Percentiles rank a stretch among this genome's conserved stretches.
phyloP scores from a whole-genome alignment of 148 eudicot genomes.

The Persicaria maculosa region DNA sequence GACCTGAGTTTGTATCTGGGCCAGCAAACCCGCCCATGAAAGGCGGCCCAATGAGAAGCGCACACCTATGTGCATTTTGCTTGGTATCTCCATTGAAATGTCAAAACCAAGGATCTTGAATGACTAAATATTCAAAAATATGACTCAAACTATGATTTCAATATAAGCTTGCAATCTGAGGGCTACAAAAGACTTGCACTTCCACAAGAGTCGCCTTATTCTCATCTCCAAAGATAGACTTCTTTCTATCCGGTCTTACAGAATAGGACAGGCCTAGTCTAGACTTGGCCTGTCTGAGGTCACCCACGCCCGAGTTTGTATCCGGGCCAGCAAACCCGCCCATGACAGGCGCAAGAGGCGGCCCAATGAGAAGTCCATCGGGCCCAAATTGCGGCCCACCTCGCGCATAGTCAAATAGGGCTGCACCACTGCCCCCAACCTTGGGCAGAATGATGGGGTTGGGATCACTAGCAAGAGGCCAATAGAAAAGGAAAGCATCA shows the following conservation, averaged over 20 bases:
- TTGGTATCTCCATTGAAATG: too few relatives aligned
- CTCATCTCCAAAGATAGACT: conserved; percentile 78
- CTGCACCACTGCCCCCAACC: conserved; percentile 85
- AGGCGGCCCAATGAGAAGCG: conserved; percentile 77
- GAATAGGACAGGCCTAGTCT: conserved; percentile 81
- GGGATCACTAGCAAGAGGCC: conserved; percentile 34
- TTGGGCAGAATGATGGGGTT: conserved; percentile 47
- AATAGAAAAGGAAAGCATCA: conserved; percentile 84
- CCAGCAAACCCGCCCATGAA: conserved; percentile 72
- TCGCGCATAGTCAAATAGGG: conserved; percentile 77
- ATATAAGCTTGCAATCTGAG: conserved; percentile 73
- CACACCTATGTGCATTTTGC: conserved; percentile 6
- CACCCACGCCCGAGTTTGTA: conserved; percentile 70
- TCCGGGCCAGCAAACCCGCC: conserved; percentile 77
- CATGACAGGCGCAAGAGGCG: conserved; percentile 72
- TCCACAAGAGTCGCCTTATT: conserved; percentile 45
- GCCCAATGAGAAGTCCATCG: conserved; percentile 78
- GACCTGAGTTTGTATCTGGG: conserved; percentile 62
- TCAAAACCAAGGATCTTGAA: too few relatives aligned
- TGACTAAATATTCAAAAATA: not conserved
- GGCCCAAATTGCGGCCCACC: conserved; percentile 90
- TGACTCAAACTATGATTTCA: conserved; percentile 14
- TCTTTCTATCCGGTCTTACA: conserved; percentile 76
- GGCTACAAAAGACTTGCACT: conserved; percentile 78
- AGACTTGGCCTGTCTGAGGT: conserved; percentile 79